phyloP scores from a whole-genome alignment of 2,329 filamentous ascomycete species.

The Cercospora sp. region DNA sequence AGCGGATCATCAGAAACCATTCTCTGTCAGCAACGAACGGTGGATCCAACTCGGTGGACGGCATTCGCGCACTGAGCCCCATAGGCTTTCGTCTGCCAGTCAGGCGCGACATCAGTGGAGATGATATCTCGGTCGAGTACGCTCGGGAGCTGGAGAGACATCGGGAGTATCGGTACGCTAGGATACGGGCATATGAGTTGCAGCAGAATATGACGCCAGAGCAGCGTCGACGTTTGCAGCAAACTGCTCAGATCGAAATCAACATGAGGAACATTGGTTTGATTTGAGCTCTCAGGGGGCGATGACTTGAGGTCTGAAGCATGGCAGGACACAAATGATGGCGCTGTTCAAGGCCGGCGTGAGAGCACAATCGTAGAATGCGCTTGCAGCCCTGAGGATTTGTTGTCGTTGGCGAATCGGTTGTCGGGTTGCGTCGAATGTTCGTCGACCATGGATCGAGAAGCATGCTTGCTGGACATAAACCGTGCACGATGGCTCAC shows the following conservation, averaged over 20 bases:
- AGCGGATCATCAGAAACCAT: not conserved
- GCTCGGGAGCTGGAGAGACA: slow-evolving; percentile 9
- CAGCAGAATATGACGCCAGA: slow-evolving; percentile 1
- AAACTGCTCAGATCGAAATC: not conserved
- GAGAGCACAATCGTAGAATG: not conserved
- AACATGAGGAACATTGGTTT: slow-evolving; percentile 6
- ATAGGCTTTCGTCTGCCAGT: not conserved
- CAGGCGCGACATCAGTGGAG: not conserved
- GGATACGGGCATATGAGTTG: not conserved
- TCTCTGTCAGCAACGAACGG: not conserved
- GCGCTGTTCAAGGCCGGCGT: not conserved
- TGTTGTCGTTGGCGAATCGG: not conserved
- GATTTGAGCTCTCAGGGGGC: not conserved
- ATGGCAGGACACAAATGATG: not conserved
- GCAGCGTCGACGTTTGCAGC: not conserved
- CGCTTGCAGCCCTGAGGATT: not conserved
- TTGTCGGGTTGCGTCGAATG: not conserved
- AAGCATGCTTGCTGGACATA: not conserved
- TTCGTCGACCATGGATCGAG: not conserved
- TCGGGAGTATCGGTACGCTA: not conserved
- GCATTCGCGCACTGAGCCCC: not conserved
- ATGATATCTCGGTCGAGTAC: not conserved
- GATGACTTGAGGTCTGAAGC: not conserved
- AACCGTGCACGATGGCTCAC: not conserved
- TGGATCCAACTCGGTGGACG: not conserved